phyloP scores from a whole-genome alignment of 495 filamentous ascomycete species.

The Apiosordaria backusii region DNA sequence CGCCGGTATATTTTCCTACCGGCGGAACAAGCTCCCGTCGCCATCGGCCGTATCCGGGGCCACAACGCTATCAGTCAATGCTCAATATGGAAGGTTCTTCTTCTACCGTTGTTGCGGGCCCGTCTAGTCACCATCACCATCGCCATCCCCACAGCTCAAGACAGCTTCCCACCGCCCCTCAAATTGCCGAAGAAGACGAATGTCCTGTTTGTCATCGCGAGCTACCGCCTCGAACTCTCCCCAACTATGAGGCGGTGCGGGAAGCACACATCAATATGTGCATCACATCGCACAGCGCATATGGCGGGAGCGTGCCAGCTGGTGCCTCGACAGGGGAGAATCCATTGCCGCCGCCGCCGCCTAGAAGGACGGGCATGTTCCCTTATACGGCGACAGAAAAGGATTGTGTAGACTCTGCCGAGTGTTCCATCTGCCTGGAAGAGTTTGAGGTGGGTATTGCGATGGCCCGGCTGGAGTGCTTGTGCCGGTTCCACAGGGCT shows the following conservation, averaged over 20 bases:
- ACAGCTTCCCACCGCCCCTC: slow-evolving; percentile 23
- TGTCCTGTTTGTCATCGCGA: slow-evolving; percentile 83
- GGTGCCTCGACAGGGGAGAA: slow-evolving; percentile 13
- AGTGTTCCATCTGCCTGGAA: slow-evolving; percentile 95
- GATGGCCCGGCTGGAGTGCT: slow-evolving; percentile 83
- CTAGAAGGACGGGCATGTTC: slow-evolving; percentile 49
- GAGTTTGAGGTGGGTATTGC: slow-evolving; percentile 83
- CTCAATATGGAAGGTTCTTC: slow-evolving; percentile 25
- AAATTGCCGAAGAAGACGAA: slow-evolving; percentile 75
- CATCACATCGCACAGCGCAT: slow-evolving; percentile 55
- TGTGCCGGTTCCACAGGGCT: slow-evolving; percentile 84
- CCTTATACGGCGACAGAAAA: slow-evolving; percentile 83
- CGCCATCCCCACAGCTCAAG: slow-evolving; percentile 25
- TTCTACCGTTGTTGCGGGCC: slow-evolving; percentile 19
- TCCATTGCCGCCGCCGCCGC: slow-evolving; percentile 28
- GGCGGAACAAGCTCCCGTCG: slow-evolving; percentile 23
- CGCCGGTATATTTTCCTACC: slow-evolving; percentile 36
- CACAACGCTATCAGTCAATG: slow-evolving; percentile 27
- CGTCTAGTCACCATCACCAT: slow-evolving; percentile 18
- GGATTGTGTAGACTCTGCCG: slow-evolving; percentile 76
- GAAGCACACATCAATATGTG: slow-evolving; percentile 76
- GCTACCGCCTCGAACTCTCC: slow-evolving; percentile 62
- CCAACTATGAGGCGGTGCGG: slow-evolving; percentile 59
- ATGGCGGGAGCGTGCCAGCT: slow-evolving; percentile 23
- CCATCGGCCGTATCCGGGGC: slow-evolving; percentile 21